Base-by-base conservation (phyloP, 208 protist genomes). In the Vickermania ingenoplastis region DNA sequence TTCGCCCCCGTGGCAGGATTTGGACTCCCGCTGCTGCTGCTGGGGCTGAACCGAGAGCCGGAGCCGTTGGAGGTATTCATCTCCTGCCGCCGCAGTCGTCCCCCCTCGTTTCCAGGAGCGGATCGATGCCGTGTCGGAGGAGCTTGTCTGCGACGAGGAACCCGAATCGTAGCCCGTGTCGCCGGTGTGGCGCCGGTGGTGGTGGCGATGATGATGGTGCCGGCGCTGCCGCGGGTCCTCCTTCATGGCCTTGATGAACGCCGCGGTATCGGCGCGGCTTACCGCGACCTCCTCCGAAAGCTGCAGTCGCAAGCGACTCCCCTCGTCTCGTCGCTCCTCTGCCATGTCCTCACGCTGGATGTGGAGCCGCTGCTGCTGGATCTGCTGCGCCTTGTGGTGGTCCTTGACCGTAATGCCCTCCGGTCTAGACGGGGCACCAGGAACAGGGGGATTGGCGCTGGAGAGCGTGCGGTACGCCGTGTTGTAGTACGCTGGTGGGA, bases 401-500 rank as follows among this genome's bases (percentile, higher is more conserved):
- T 67, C 62, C n/a, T 41, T 26, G 14, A 53, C 50, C 2, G 53
- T 61, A 24, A 67, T 60, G 21, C 27, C 54, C 29, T 56, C 53
- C 17, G 4, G 25, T 22, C 7, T 25, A n/a, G 24, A 22, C 11
- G 51, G n/a, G n/a, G 21, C 5, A 14, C 22, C 51, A 11, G 24
- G 24, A 5, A 14, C 13, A 4, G 27, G 24, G 51, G 51, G 21
- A 7, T 13, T 21, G 7, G 5, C 5, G 21, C 68, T 51, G 22
- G 24, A 31, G n/a, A 65, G 54, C 60, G 69, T 62, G 1, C 31
- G 56, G 14, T 65, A 58, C 26, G 71, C 61, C 3, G 61, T 53
- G 5, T 72, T 29, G 41, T 68, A 65, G 71, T 88, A 86, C 23
- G 69, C 66, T 3, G 74, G 69, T 1, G 78, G 78, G 49, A 84